Evolutionary conservation across 2,329 filamentous ascomycete species (phyloP), one percentile per base, ranked within the genome.

Genomic region (Grosmannia clavigera): DNA sequence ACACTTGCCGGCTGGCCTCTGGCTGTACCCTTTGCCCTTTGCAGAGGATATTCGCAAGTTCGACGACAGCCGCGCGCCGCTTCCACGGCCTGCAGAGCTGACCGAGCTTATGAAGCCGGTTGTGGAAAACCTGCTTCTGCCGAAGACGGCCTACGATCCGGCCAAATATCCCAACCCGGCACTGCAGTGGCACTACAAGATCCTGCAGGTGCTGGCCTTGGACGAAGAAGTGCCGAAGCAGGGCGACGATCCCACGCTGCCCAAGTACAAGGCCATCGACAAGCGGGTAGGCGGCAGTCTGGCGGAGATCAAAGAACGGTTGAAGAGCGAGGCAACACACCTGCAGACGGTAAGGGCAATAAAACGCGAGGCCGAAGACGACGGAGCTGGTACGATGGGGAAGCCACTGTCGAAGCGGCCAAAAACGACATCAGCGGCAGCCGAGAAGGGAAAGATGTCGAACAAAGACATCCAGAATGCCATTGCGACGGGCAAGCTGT

Each of bases 151-250:
- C 38, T 99, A 95, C 69, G 87, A 95, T 65, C 92, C 92, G 1
- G 76, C 78, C 1, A 94, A 87, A 68, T 97, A 96, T 68, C 90
- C 94, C 0, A 99, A 99, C 63, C 91, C 92, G 11, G 82, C 88
- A 10, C 78, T 99, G 29, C 94, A 99, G 73, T 99, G 92, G 92
- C 94, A 97, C 74, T 99, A 97, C 76, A 86, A 84, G 63, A 95
- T 99, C 54, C 76, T 99, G 0, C 94, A 99, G 73, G 87, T 89
- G 7, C 80, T 96, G 61, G 94, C 94, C 0, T 78, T 99, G 0
- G 92, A 96, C 43, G 94, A 99, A 70, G 92, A 96, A 65, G 75
- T 95, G 1, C 92, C 92, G 0, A 86, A 88, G 25, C 81, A 86
- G 57, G 73, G 74, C 1, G 78, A 82, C 16, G 94, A 99, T 69